Conservation (phyloP, 768 basidiomycete genomes). For the Candolleomyces eurysporus region DNA sequence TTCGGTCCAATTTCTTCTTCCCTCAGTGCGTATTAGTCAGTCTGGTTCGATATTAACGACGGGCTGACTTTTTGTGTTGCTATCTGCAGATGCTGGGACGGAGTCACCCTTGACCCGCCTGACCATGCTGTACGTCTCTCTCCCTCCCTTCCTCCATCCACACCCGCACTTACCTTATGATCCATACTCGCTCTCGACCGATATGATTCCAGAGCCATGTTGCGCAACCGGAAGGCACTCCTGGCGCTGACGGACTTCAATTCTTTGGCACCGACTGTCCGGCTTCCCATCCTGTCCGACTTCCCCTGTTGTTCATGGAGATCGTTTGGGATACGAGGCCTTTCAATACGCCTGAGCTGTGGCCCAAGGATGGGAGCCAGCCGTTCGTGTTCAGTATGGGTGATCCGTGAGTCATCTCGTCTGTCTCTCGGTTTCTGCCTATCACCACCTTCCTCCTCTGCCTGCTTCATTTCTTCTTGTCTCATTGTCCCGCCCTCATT, state of each 20-base stretch:
- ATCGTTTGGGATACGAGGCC: constrained; percentile 12
- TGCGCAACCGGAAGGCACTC: constrained; percentile 1
- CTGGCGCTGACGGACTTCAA: background rate
- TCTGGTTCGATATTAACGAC: background rate
- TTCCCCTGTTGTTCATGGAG: constrained; percentile 12
- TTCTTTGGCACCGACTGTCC: constrained; percentile 8
- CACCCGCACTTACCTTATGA: background rate
- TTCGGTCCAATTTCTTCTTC: constrained; percentile 6
- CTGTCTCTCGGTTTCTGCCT: too few relatives aligned
- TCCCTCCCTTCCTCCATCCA: background rate
- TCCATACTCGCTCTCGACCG: background rate
- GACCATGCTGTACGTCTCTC: constrained; percentile 1
- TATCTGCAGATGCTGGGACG: constrained; percentile 3
- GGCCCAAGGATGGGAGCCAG: constrained; percentile 8
- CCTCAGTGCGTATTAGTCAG: background rate
- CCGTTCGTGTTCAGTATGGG: constrained; percentile 15
- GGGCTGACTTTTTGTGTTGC: background rate
- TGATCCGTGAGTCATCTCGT: constrained; percentile 14
- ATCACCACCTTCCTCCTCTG: too few relatives aligned
- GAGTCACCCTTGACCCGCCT: constrained; percentile 1
- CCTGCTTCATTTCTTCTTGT: too few relatives aligned
- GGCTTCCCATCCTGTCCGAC: constrained; percentile 7
- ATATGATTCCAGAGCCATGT: constrained; percentile 3
- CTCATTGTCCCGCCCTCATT: background rate
- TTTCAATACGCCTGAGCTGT: constrained; percentile 6